Evolutionary conservation across 306 rosid species (phyloP), one percentile per base, ranked within the genome.

Genomic region (Cicer yamashitae): DNA sequence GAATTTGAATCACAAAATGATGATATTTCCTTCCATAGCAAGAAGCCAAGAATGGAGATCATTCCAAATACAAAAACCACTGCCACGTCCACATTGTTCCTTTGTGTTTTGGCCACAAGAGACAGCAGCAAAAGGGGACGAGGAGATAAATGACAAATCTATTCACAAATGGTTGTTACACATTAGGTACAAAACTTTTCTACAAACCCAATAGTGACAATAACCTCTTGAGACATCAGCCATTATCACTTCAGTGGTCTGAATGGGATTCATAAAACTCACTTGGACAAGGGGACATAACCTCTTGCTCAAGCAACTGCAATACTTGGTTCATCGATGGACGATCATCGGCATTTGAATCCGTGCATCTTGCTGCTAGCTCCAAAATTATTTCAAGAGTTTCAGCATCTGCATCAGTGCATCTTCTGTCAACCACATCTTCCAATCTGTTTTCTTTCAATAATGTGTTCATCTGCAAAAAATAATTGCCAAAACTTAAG

Each of bases 191-290:
- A 61, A 65, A 59, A 70, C 56, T n/a, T 68, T 73, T 61, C 66
- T 70, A 86, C 90, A 86, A 48, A 76, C 80, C 84, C 84, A 69
- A 4, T 30, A 30, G 37, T 30, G 37, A 30, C 37, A 30, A 30
- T 30, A 30, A 30, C 37, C 37, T 30, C 37, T 30, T 30, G 37
- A 30, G 37, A 30, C 50, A 72, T 73, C 6, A 40, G 39, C 52
- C 82, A 7, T 6, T 79, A 87, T 3, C 77, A 87, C 37, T 82
- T 3, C 77, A 87, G 41, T 82, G 78, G 84, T 96, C 99, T 0
- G 98, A 96, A 11, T 96, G 93, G 12, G 98, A 92, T 83, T 90
- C 99, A 41, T 89, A 90, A 75, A 83, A 87, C 1, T 92, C 96
- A 22, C 89, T 96, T 6, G 97, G 92, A 65, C 87, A 89, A 12